phyloP scores from a whole-genome alignment of 495 filamentous ascomycete genomes.

The Collariella sp. region DNA sequence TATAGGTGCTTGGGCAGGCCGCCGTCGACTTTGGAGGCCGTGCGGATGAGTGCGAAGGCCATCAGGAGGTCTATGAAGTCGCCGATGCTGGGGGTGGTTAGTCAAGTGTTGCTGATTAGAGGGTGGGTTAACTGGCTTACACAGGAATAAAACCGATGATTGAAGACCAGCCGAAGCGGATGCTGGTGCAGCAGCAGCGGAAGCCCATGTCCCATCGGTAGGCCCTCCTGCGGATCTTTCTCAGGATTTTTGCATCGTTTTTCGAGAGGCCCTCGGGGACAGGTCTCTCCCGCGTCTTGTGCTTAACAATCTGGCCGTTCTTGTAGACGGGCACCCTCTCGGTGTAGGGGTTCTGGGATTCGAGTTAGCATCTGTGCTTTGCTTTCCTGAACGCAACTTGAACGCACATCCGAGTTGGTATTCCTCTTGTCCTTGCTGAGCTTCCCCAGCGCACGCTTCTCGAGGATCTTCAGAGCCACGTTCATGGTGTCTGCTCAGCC shows the following conservation, averaged over 20 bases:
- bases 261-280: slow-evolving; percentile 63
- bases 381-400: neutral
- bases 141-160: slow-evolving; percentile 74
- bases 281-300: slow-evolving; percentile 60
- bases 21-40: slow-evolving; percentile 60
- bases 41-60: slow-evolving; percentile 59
- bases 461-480: slow-evolving; percentile 42
- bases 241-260: slow-evolving; percentile 72
- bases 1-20: slow-evolving; percentile 51
- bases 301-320: slow-evolving; percentile 46
- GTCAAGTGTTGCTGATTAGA: neutral
- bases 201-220: slow-evolving; percentile 68
- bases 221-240: slow-evolving; percentile 67
- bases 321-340: slow-evolving; percentile 61
- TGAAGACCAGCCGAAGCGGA: slow-evolving; percentile 74
- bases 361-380: neutral
- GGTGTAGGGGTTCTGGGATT: slow-evolving; percentile 59
- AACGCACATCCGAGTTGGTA: slow-evolving; percentile 57
- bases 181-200: slow-evolving; percentile 60
- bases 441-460: slow-evolving; percentile 60
- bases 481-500: slow-evolving; percentile 12
- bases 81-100: slow-evolving; percentile 47
- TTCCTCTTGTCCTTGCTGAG: slow-evolving; percentile 58
- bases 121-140: slow-evolving; percentile 41
- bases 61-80: slow-evolving; percentile 65